These are phyloP conservation scores for Neostapfia colusana DNA, from an alignment of 176 grass and related monocot genomes.

Conservation along the genomic window DNA sequence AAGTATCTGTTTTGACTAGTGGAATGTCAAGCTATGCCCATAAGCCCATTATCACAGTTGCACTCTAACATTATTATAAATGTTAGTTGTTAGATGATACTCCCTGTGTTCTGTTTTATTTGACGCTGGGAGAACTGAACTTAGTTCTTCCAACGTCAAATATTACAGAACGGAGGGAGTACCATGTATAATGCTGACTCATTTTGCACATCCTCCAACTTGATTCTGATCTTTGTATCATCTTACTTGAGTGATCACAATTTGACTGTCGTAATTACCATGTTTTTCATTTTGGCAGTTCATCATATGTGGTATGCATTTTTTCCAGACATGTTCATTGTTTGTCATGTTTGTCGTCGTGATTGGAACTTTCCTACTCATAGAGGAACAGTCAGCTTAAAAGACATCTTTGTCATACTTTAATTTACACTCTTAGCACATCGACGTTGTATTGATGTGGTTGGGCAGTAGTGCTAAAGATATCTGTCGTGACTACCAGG, in stretches of 20 bases:
- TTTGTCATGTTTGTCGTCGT: background rate
- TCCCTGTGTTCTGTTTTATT: no score
- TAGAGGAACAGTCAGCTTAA: background rate
- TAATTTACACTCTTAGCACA: background rate
- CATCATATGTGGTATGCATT: background rate
- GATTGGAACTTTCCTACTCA: background rate
- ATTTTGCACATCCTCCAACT: background rate
- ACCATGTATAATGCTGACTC: background rate
- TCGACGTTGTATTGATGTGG: background rate
- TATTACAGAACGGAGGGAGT: no score
- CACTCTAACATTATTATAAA: background rate
- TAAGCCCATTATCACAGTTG: background rate
- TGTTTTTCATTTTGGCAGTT: background rate
- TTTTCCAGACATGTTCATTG: background rate
- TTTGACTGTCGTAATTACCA: background rate
- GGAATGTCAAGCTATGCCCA: background rate
- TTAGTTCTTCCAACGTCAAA: no score
- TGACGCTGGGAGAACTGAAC: no score
- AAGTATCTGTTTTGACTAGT: slow-evolving; percentile 6
- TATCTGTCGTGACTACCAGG: background rate
- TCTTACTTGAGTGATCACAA: background rate
- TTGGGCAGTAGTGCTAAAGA: background rate
- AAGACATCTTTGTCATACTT: background rate
- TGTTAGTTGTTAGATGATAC: no score
- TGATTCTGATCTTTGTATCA: background rate